Evolutionary conservation across 257 asterid species (phyloP).

Genomic region (Rhazya stricta): DNA sequence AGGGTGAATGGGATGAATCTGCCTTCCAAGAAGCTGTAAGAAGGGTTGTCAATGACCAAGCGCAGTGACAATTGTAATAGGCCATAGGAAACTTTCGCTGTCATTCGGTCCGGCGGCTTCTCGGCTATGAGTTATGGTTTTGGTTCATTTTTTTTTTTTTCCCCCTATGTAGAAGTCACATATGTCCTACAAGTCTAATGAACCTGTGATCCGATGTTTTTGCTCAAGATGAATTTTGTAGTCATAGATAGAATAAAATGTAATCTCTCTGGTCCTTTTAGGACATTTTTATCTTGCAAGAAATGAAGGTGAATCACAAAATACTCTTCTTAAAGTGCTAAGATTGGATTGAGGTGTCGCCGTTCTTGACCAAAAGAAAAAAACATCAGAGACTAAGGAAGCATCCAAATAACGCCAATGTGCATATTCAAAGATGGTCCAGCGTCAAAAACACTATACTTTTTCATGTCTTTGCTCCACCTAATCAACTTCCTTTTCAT

Average conservation of each 20-base stretch:
- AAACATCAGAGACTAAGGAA: neutral
- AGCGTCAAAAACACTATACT: neutral
- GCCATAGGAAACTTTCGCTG: neutral
- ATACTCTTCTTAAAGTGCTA: neutral
- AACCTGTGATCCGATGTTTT: neutral
- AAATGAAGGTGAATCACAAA: neutral
- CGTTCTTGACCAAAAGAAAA: conserved; percentile 34
- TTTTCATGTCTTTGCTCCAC: conserved; percentile 3
- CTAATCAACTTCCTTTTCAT: conserved; percentile 13
- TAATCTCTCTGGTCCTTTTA: neutral
- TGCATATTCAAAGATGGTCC: conserved; percentile 10
- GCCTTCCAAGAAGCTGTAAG: conserved; percentile 63
- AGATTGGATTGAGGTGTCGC: conserved; percentile 26
- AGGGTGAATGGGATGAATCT: conserved; percentile 68
- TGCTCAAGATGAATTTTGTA: neutral
- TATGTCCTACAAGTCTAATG: neutral
- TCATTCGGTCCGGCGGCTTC: neutral
- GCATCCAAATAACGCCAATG: neutral
- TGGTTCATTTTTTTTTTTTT: neutral
- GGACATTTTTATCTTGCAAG: neutral
- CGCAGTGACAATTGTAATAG: conserved; percentile 18
- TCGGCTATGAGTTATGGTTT: no score
- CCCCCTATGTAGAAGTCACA: neutral
- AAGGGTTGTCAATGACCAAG: conserved; percentile 36
- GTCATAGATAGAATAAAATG: neutral